Percentiles rank a stretch among this genome's conserved stretches.
Evolutionary conservation across 371 early-diverging fungal genomes (phyloP).

Genomic region (Zychaea mexicana): DNA sequence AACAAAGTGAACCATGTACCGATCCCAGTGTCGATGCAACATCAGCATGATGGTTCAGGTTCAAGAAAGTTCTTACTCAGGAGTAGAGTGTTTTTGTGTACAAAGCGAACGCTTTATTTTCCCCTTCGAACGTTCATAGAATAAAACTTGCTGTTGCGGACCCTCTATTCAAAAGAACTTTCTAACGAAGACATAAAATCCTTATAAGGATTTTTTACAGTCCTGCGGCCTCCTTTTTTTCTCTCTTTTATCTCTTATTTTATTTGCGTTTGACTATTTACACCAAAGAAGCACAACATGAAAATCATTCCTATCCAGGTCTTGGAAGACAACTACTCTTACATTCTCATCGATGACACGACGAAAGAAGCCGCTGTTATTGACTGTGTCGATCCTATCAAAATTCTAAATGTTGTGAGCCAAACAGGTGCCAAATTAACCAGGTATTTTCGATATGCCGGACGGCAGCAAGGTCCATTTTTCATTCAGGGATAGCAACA

Average conservation of each 20-base stretch:
- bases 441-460: too few relatives aligned
- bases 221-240: neutral
- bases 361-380: conserved; percentile 60
- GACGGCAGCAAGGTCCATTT: too few relatives aligned
- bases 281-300: conserved; percentile 13
- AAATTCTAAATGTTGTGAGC: conserved; percentile 37
- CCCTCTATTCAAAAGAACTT: neutral
- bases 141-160: neutral
- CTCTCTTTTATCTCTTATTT: neutral
- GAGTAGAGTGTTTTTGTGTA: neutral
- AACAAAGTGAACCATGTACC: too few relatives aligned
- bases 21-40: too few relatives aligned
- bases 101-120: neutral
- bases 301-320: conserved; percentile 26
- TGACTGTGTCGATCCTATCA: conserved; percentile 62
- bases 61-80: too few relatives aligned
- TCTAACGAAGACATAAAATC: neutral
- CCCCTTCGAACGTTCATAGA: neutral
- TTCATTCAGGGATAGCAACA: neutral
- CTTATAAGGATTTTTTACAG: neutral
- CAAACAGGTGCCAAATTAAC: conserved; percentile 52
- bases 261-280: neutral
- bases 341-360: conserved; percentile 72
- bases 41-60: too few relatives aligned
- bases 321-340: conserved; percentile 58